Percentiles rank a stretch among this genome's conserved stretches.
Evolutionary conservation across 805 yeast genomes (phyloP).

Genomic region (Ogataea pilisensis): DNA sequence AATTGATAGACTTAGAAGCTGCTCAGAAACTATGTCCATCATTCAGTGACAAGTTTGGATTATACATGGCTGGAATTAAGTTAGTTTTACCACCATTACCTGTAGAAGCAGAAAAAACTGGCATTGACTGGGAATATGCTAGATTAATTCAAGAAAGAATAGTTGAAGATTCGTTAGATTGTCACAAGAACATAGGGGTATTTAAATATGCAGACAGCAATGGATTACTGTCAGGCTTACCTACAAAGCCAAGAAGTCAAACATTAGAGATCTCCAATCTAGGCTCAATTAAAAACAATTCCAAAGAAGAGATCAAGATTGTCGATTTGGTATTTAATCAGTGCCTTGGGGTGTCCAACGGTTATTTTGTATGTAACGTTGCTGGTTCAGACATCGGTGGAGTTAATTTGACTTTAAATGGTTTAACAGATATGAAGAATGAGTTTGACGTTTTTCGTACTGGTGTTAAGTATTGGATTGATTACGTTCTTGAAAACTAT

Average conservation of each 20-base stretch:
- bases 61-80: slow-evolving; percentile 13
- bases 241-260: slow-evolving; percentile 2
- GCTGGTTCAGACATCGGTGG: slow-evolving; percentile 16
- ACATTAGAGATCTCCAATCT: slow-evolving; percentile 22
- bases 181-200: slow-evolving; percentile 9
- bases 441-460: slow-evolving; percentile 6
- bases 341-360: slow-evolving; percentile 7
- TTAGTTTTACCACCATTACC: slow-evolving; percentile 14
- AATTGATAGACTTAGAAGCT: slow-evolving; percentile 1
- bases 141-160: slow-evolving; percentile 8
- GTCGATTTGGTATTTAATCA: slow-evolving; percentile 18
- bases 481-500: neutral
- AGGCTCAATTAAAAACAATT: slow-evolving; percentile 8
- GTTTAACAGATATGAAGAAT: slow-evolving; percentile 1
- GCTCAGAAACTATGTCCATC: slow-evolving; percentile 1
- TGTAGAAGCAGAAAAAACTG: neutral
- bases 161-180: neutral
- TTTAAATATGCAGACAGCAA: slow-evolving; percentile 5
- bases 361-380: slow-evolving; percentile 16
- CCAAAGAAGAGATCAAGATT: neutral
- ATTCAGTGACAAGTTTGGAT: slow-evolving; percentile 13
- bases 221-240: slow-evolving; percentile 1
- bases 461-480: slow-evolving; percentile 5
- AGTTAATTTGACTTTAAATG: slow-evolving; percentile 11
- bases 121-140: slow-evolving; percentile 15